Evolutionary conservation across 805 yeast genomes (phyloP), one percentile per base, ranked within the genome.

Genomic region (Wickerhamomyces sydowiorum): DNA sequence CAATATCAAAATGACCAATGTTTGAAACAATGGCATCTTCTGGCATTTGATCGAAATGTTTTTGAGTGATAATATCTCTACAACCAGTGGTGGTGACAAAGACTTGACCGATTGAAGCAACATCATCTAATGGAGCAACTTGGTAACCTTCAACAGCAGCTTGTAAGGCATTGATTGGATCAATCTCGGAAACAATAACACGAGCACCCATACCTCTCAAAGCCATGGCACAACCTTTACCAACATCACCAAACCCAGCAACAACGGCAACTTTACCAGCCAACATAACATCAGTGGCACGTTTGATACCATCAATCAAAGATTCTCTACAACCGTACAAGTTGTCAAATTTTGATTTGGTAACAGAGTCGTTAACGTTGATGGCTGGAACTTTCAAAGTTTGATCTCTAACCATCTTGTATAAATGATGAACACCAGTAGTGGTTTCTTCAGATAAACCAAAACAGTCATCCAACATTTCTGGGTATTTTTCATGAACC

Each of bases 211-310:
- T 90, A 66, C 95, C 90, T 75, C 87, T 84, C 63, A 93, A 81
- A 54, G 99, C 96, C 87, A 89, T 85, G 69, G 96, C 97, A 81
- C 99, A 91, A 71, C 99, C 99, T 78, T 91, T 91, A 77, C 99
- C 99, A 65, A 91, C 99, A 68, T 91, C 99, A 81, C 99, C 99
- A 78, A 82, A 91, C 74, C 99, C 99, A 50, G 96, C 97, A 61
- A 91, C 98, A 60, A 91, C 95, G 49, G 98, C 96, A 65, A 87
- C 93, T 78, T 91, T 91, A 76, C 99, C 99, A 57, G 97, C 98
- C 65, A 91, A 84, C 98, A 91, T 93, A 60, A 91, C 98, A 65
- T 91, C 99, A 64, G 99, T 91, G 69, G 98, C 99, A 77, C 98
- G 88, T 84, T 91, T 91, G 71, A 91, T 91, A 77, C 99, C 99